These are phyloP conservation scores for Isabelozyma rhagii DNA, from an alignment of 805 yeast genomes.

Conservation along the genomic window DNA sequence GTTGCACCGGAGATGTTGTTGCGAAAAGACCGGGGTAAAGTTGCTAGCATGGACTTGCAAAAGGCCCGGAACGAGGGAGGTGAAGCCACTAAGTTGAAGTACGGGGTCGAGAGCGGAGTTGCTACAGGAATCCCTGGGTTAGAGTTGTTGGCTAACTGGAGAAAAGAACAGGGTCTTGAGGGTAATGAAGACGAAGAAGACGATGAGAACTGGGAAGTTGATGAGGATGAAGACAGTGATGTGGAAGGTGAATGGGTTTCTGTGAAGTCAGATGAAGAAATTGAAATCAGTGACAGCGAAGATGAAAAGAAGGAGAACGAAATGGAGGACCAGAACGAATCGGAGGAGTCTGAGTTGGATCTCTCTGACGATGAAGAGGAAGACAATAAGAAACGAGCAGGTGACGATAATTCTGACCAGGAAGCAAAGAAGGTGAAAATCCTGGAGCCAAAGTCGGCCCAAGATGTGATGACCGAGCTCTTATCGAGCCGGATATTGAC, in stretches of 20 bases:
- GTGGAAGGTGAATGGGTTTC: conserved; percentile 92
- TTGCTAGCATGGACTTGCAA: conserved; percentile 79
- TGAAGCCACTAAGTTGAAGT: conserved; percentile 49
- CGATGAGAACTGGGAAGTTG: conserved; percentile 58
- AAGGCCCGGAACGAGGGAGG: conserved; percentile 19
- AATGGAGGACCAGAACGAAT: conserved; percentile 20
- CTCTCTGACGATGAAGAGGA: conserved; percentile 20
- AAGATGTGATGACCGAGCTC: conserved; percentile 45
- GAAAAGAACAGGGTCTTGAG: conserved; percentile 53
- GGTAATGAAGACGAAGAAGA: conserved; percentile 45
- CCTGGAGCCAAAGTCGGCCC: conserved; percentile 12
- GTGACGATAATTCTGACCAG: no score
- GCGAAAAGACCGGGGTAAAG: conserved; percentile 89
- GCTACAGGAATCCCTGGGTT: conserved; percentile 85
- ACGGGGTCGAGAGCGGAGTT: conserved; percentile 67
- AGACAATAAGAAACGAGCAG: conserved; percentile 16
- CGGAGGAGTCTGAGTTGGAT: conserved; percentile 3
- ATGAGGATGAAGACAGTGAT: conserved; percentile 52
- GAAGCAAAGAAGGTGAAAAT: conserved; percentile 24
- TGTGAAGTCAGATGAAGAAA: conserved; percentile 78
- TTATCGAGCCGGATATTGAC: conserved; percentile 81
- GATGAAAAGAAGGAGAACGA: conserved; percentile 39
- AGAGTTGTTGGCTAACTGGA: conserved; percentile 88
- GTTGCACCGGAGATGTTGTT: conserved; percentile 95
- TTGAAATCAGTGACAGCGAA: conserved; percentile 51